Percentiles rank a stretch among this genome's conserved stretches.
phyloP scores from a whole-genome alignment of 2,329 filamentous ascomycete species.

The Huntiella omanensis region DNA sequence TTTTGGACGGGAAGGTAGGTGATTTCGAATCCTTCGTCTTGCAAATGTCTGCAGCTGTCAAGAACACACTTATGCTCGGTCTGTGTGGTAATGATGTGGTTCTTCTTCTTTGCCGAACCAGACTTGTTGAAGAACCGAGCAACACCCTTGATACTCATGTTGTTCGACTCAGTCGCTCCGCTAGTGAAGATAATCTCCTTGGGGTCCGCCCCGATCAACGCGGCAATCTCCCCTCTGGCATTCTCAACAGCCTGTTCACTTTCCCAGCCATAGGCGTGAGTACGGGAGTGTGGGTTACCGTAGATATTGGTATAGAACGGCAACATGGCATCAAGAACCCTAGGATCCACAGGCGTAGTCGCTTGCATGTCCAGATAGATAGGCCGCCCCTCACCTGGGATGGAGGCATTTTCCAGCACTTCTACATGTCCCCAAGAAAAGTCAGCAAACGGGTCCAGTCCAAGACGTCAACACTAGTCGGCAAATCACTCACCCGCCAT shows the following conservation, averaged over 20 bases:
- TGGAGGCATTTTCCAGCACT: constrained; percentile 74
- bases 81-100: constrained; percentile 93
- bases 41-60: constrained; percentile 88
- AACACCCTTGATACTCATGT: constrained; percentile 98
- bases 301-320: constrained; percentile 86
- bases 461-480: not conserved
- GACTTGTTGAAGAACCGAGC: constrained; percentile 82
- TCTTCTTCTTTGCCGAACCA: constrained; percentile 69
- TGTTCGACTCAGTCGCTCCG: constrained; percentile 95
- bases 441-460: not conserved
- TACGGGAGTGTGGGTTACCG: constrained; percentile 92
- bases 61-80: constrained; percentile 98
- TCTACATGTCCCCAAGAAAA: constrained; percentile 22
- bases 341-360: constrained; percentile 83
- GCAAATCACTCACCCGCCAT: constrained; percentile 9
- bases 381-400: constrained; percentile 85
- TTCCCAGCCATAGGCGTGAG: constrained; percentile 97
- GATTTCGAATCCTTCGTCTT: constrained; percentile 89
- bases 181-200: constrained; percentile 99
- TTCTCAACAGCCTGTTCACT: constrained; percentile 85
- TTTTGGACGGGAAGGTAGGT: constrained; percentile 87
- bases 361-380: constrained; percentile 99
- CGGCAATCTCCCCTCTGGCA: constrained; percentile 65
- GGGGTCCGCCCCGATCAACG: constrained; percentile 76
- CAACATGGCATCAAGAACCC: constrained; percentile 91